Evolutionary conservation across 225 moss, liverwort and hornwort species (phyloP).

Genomic region (Marchantia polymorpha): DNA sequence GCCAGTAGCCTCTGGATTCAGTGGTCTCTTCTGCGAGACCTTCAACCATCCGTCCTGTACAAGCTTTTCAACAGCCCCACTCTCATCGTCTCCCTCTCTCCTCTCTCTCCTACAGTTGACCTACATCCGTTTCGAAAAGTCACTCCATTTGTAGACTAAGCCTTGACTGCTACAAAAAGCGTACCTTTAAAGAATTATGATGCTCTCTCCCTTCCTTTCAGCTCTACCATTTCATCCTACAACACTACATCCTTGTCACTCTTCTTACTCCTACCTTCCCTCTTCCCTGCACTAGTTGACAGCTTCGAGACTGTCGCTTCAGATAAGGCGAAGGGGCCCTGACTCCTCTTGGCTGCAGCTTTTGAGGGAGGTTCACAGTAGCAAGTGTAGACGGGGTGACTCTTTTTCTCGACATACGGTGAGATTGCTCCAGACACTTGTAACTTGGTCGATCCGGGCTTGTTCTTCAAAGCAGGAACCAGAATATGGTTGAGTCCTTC

Average conservation of each 20-base stretch:
- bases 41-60: constrained; percentile 10
- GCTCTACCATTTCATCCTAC: not conserved
- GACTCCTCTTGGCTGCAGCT: constrained; percentile 1
- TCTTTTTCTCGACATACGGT: constrained; percentile 39
- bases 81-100: no score
- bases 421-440: constrained; percentile 33
- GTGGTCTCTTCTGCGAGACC: not conserved
- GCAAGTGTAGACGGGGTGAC: constrained; percentile 46
- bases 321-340: not conserved
- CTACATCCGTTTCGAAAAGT: not conserved
- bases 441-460: constrained; percentile 5
- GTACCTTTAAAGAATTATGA: constrained; percentile 2
- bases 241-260: not conserved
- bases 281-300: not conserved
- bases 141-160: no score
- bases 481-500: constrained; percentile 48
- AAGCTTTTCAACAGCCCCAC: not conserved
- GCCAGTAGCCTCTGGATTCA: not conserved
- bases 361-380: constrained; percentile 30
- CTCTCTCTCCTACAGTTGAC: not conserved
- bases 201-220: not conserved
- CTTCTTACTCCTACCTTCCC: constrained; percentile 10
- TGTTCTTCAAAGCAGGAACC: constrained; percentile 40
- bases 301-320: not conserved
- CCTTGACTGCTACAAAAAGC: not conserved